These are phyloP conservation scores for Tulasnella sp. DNA, from an alignment of 768 basidiomycete genomes.

Conservation along the genomic window DNA sequence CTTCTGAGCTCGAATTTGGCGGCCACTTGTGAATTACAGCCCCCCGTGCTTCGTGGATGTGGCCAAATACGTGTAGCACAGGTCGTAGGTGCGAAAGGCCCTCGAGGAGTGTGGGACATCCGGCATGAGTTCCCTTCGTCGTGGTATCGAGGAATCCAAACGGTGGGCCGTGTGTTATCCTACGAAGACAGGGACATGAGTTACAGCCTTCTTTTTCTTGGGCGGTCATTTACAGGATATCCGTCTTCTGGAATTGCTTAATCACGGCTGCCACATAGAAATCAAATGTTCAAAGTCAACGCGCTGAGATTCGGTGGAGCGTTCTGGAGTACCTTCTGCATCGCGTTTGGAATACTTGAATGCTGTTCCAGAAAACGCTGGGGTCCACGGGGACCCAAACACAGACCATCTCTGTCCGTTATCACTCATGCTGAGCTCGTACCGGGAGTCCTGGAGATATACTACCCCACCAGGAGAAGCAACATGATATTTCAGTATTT, in stretches of 20 bases:
- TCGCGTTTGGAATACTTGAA: neutral
- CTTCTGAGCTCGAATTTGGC: neutral
- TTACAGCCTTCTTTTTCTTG: neutral
- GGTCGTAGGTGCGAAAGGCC: neutral
- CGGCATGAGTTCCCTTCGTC: neutral
- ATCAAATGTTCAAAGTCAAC: too few species aligned
- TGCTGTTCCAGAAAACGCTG: neutral
- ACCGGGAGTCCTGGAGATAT: too few species aligned
- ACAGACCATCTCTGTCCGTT: too few species aligned
- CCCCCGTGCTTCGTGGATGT: slow-evolving; percentile 32
- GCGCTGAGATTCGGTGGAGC: too few species aligned
- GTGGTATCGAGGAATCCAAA: slow-evolving; percentile 13
- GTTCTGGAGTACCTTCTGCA: neutral
- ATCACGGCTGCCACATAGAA: neutral
- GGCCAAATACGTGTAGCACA: slow-evolving; percentile 28
- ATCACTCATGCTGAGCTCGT: too few species aligned
- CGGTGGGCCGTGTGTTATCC: slow-evolving; percentile 29
- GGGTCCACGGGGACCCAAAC: neutral
- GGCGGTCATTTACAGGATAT: neutral
- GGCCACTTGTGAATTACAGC: neutral
- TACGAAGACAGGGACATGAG: neutral
- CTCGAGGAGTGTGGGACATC: slow-evolving; percentile 26
- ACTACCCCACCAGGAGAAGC: too few species aligned
- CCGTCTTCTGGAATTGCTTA: neutral
- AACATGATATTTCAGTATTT: too few species aligned